Percentiles rank a stretch among this genome's conserved stretches.
Evolutionary conservation across 2,329 filamentous ascomycete genomes (phyloP).

Genomic region (Fusarium buxicola): DNA sequence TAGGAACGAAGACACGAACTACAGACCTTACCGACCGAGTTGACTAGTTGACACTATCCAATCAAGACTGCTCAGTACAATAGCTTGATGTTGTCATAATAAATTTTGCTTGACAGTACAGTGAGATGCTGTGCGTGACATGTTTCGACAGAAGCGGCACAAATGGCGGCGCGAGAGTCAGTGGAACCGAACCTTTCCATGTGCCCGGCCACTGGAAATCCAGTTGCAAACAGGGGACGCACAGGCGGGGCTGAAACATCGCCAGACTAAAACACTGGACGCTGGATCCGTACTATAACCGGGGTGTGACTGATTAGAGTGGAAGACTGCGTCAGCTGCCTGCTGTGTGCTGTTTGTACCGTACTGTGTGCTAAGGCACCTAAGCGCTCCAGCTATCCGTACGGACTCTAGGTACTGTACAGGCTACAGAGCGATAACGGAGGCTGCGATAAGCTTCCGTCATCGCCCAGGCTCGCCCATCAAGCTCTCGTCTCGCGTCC

Average conservation of each 20-base stretch:
- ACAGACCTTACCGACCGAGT: slow-evolving; percentile 34
- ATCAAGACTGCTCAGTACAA: neutral
- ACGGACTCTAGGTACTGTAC: too few relatives aligned
- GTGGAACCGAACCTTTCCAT: slow-evolving; percentile 28
- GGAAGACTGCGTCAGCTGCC: slow-evolving; percentile 32
- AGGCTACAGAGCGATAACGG: slow-evolving; percentile 32
- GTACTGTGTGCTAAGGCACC: too few relatives aligned
- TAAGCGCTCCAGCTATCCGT: too few relatives aligned
- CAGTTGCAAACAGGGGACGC: too few relatives aligned
- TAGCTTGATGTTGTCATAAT: neutral
- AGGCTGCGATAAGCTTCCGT: slow-evolving; percentile 41
- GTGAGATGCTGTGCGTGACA: neutral
- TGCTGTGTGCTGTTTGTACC: slow-evolving; percentile 11
- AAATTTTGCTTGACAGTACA: neutral
- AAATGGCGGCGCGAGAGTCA: slow-evolving; percentile 14
- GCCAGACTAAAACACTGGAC: too few relatives aligned
- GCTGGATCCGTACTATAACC: slow-evolving; percentile 21
- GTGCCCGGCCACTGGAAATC: slow-evolving; percentile 10
- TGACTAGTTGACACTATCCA: slow-evolving; percentile 10
- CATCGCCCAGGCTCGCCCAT: slow-evolving; percentile 25
- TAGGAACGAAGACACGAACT: slow-evolving; percentile 17
- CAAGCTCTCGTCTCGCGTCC: slow-evolving; percentile 30
- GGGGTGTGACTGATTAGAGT: slow-evolving; percentile 18
- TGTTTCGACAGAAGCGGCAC: neutral
- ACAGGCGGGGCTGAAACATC: too few relatives aligned